phyloP scores from a whole-genome alignment of 331 rosid species.

The Acacia pycnantha region DNA sequence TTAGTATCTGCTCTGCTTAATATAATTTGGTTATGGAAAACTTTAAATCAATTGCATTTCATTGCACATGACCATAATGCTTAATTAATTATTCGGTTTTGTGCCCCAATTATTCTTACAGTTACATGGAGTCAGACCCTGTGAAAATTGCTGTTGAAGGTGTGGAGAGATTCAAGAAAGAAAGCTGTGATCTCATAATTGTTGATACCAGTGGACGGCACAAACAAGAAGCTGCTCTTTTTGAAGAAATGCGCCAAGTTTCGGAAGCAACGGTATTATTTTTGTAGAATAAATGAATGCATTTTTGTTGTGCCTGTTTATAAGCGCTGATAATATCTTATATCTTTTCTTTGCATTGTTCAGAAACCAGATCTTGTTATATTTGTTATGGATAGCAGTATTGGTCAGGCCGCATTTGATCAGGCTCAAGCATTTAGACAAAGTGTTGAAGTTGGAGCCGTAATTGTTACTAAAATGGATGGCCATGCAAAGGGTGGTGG shows the following conservation, averaged over 20 bases:
- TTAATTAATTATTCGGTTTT: not conserved
- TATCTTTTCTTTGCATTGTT: slow-evolving; percentile 29
- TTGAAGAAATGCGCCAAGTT: slow-evolving; percentile 99
- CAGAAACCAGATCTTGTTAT: slow-evolving; percentile 90
- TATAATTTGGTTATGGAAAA: slow-evolving; percentile 7
- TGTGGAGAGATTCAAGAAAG: slow-evolving; percentile 84
- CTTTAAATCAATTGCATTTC: slow-evolving; percentile 7
- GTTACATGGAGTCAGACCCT: slow-evolving; percentile 69
- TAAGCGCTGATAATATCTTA: slow-evolving; percentile 7
- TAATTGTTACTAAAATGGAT: slow-evolving; percentile 81
- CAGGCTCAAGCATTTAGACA: slow-evolving; percentile 91
- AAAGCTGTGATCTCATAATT: slow-evolving; percentile 82
- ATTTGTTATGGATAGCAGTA: slow-evolving; percentile 93
- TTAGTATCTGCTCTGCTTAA: not conserved
- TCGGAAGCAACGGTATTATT: slow-evolving; percentile 84
- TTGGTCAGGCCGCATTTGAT: slow-evolving; percentile 93
- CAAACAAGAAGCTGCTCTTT: slow-evolving; percentile 90
- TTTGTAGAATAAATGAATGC: not conserved
- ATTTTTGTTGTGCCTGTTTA: not conserved
- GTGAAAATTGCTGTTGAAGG: slow-evolving; percentile 83
- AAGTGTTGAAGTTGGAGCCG: slow-evolving; percentile 89
- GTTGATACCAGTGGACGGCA: slow-evolving; percentile 68
- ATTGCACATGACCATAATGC: not conserved
- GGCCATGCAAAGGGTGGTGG: slow-evolving; percentile 96
- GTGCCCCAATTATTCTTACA: slow-evolving; percentile 24